Base-by-base conservation (phyloP, 768 basidiomycete genomes). In the Jaapia argillacea region DNA sequence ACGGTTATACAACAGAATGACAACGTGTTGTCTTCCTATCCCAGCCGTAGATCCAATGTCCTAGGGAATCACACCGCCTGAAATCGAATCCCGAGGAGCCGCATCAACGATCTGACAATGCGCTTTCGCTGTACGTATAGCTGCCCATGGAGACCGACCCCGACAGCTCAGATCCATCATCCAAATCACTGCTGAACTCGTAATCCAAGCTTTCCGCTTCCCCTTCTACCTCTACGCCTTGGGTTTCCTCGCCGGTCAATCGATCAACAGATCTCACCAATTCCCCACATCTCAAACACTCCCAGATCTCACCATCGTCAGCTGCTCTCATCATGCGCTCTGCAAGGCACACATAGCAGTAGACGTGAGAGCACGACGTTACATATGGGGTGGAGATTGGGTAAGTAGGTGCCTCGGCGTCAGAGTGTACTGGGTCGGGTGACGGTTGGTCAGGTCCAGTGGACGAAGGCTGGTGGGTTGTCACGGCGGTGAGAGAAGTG, bases 341-440 rank as follows among this genome's bases (percentile, higher is more conserved):
- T 12, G 88, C 75, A 33, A 98, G 70, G 62, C 96, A 99, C 52
- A 84, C 81, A 60, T 97, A 99, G 63, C 96, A 98, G 64, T 93
- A 99, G 12, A 75, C 59, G 56, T 96, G 90, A 5, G 78, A 82
- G 48, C 87, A 92, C 24, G 81, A 80, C 25, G 90, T 79, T 40
- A 83, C 63, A 56, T 94, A 97, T 0, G 93, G 82, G 36, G 79
- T 83, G 54, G 83, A 71, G 48, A 94, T 76, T 2, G 88, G 84
- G 54, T 78, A 68, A 24, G 70, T 51, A 3, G 79, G 73, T 20
- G 74, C 69, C 43, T 69, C 70, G 20, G 61, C 61, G 26, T 65
- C 68, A 4, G 44, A 47, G 14, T 55, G 51, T 16, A n/a, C n/a
- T n/a, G n/a, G n/a, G 55, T 46, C 22, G 51, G 16, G 41, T 47